Evolutionary conservation across 1,139 yeast genomes (phyloP).

Genomic region (Candida albicans): DNA sequence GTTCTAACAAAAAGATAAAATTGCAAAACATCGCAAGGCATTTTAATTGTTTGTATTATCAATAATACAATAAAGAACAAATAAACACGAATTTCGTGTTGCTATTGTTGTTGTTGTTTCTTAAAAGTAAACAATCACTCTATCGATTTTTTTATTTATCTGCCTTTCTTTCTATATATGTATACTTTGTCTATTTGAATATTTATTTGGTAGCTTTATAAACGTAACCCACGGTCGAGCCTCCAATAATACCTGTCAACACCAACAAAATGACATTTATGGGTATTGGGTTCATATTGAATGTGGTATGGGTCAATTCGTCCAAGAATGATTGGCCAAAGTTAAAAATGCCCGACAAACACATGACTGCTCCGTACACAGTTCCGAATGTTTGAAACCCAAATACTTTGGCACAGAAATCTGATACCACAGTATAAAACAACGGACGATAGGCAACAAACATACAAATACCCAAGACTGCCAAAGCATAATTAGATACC

Average conservation of each 20-base stretch:
- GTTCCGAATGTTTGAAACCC: constrained; percentile 52
- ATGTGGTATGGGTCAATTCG: constrained; percentile 37
- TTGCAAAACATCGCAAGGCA: too few species aligned
- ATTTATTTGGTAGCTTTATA: constrained; percentile 11
- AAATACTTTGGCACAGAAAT: constrained; percentile 48
- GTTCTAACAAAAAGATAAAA: too few species aligned
- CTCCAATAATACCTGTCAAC: constrained; percentile 33
- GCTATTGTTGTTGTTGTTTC: too few species aligned
- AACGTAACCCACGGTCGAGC: constrained; percentile 31
- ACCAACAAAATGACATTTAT: constrained; percentile 32
- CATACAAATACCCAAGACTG: constrained; percentile 34
- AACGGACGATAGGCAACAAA: constrained; percentile 48
- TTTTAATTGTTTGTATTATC: too few species aligned
- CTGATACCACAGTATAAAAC: constrained; percentile 46
- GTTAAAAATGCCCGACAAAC: constrained; percentile 42
- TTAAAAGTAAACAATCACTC: neutral
- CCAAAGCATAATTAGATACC: constrained; percentile 29
- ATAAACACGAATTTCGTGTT: too few species aligned
- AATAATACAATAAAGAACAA: too few species aligned
- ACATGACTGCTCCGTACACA: constrained; percentile 44
- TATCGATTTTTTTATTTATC: neutral
- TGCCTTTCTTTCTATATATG: neutral
- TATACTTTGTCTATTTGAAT: neutral
- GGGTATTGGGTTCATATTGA: constrained; percentile 45
- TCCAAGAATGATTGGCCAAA: constrained; percentile 41